Percentiles rank a stretch among this genome's conserved stretches.
These are phyloP conservation scores for Fusarium torulosum DNA, from an alignment of 2,329 filamentous ascomycete genomes.

Conservation along the genomic window DNA sequence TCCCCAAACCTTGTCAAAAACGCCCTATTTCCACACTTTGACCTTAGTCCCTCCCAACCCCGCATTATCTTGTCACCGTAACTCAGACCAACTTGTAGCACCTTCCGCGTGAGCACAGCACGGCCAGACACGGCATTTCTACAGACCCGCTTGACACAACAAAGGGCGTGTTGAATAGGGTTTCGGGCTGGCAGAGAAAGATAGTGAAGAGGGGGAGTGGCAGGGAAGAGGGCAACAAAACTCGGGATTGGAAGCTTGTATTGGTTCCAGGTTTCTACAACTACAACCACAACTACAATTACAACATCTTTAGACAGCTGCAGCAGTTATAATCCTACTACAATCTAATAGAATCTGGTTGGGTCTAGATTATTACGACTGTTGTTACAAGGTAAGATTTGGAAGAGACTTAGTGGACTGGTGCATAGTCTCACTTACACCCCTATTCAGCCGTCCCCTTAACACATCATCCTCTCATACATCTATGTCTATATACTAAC, in stretches of 20 bases:
- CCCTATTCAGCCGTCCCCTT: background rate
- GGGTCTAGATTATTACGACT: background rate
- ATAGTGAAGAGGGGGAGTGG: background rate
- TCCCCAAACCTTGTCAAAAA: constrained; percentile 39
- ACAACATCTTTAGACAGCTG: background rate
- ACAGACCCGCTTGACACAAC: constrained; percentile 31
- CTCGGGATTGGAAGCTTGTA: constrained; percentile 25
- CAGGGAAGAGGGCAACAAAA: constrained; percentile 35
- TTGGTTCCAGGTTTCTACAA: constrained; percentile 13
- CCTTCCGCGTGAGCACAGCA: constrained; percentile 27
- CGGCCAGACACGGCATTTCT: constrained; percentile 38
- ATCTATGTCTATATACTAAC: constrained; percentile 18
- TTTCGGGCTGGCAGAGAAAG: background rate
- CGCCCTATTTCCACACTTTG: constrained; percentile 37
- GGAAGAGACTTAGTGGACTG: background rate
- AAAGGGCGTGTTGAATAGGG: constrained; percentile 31
- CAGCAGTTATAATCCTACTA: background rate
- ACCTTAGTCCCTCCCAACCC: constrained; percentile 31
- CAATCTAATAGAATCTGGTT: constrained; percentile 3
- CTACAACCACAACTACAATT: too few species aligned
- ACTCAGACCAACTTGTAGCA: constrained; percentile 6
- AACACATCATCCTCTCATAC: background rate
- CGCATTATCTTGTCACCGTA: constrained; percentile 30
- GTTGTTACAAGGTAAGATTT: constrained; percentile 1
- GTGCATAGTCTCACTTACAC: constrained; percentile 13